Conservation (phyloP, 371 early-diverging fungal genomes). For the Dichotomocladium elegans region DNA sequence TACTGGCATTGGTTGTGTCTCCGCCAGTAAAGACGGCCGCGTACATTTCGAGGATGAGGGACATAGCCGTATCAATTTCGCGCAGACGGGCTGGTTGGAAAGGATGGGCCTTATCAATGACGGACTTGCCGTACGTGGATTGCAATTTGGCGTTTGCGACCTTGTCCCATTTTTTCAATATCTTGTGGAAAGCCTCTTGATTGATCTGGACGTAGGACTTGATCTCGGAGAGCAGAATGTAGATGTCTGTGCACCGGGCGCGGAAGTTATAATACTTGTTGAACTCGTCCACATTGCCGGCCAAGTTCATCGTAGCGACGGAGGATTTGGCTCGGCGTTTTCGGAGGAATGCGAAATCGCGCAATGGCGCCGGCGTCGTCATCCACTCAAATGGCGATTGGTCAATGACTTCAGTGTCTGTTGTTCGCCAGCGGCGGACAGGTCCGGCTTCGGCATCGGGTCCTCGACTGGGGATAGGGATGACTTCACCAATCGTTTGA, state of each 20-base stretch:
- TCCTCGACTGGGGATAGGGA: too few relatives aligned
- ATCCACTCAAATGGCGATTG: not conserved
- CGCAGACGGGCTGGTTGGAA: constrained; percentile 42
- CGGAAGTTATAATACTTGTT: constrained; percentile 7
- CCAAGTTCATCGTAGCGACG: not conserved
- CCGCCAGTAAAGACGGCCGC: constrained; percentile 52
- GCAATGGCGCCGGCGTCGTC: not conserved
- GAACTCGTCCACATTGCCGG: constrained; percentile 4
- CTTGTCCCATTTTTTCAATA: constrained; percentile 93
- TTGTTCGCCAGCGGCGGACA: not conserved
- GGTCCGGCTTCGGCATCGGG: too few relatives aligned
- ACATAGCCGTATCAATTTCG: constrained; percentile 37
- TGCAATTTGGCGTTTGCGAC: constrained; percentile 55
- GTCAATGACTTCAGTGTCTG: not conserved
- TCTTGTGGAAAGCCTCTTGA: constrained; percentile 87
- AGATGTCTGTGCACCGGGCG: constrained; percentile 2
- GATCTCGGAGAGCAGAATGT: constrained; percentile 59
- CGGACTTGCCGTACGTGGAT: constrained; percentile 41
- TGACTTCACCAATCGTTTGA: not conserved
- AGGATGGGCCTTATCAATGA: constrained; percentile 47
- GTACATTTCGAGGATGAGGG: constrained; percentile 48
- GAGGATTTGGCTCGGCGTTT: not conserved
- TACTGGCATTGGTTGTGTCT: constrained; percentile 42
- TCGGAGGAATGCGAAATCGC: not conserved
- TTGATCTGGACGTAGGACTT: constrained; percentile 85